These are phyloP conservation scores for Cicer yamashitae DNA, from an alignment of 306 rosid species.

Conservation along the genomic window DNA sequence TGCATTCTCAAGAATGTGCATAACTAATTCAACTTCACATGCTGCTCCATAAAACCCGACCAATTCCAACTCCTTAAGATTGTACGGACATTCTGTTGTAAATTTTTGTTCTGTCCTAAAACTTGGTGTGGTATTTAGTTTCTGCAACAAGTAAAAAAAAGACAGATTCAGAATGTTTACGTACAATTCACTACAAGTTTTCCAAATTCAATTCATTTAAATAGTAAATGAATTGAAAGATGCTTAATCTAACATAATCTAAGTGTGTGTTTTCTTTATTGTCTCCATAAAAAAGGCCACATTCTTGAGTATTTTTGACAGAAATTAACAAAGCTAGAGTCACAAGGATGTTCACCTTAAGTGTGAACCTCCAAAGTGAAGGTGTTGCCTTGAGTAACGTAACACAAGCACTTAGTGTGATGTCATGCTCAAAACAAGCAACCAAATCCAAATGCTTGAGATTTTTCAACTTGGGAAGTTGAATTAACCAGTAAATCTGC, in stretches of 20 bases:
- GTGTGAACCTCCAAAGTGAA: constrained; percentile 44
- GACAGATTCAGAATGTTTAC: not conserved
- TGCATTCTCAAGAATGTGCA: constrained; percentile 36
- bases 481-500: constrained; percentile 41
- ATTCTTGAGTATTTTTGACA: not conserved
- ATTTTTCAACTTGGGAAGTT: constrained; percentile 40
- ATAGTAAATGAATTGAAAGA: too few relatives aligned
- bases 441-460: constrained; percentile 48
- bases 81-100: constrained; percentile 12
- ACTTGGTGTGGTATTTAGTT: constrained; percentile 36
- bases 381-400: constrained; percentile 45
- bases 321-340: constrained; percentile 1
- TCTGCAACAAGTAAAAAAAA: constrained; percentile 40
- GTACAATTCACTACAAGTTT: too few relatives aligned
- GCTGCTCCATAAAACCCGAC: constrained; percentile 49
- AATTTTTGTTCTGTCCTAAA: constrained; percentile 3
- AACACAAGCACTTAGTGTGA: constrained; percentile 32
- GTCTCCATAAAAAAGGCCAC: not conserved
- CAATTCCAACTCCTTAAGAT: constrained; percentile 45
- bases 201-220: too few relatives aligned
- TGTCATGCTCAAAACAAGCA: constrained; percentile 38
- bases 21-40: constrained; percentile 46
- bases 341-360: constrained; percentile 45
- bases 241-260: too few relatives aligned
- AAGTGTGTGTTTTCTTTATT: not conserved